Conservation (phyloP, 495 filamentous ascomycete species). For the Penicillium maclennaniae region DNA sequence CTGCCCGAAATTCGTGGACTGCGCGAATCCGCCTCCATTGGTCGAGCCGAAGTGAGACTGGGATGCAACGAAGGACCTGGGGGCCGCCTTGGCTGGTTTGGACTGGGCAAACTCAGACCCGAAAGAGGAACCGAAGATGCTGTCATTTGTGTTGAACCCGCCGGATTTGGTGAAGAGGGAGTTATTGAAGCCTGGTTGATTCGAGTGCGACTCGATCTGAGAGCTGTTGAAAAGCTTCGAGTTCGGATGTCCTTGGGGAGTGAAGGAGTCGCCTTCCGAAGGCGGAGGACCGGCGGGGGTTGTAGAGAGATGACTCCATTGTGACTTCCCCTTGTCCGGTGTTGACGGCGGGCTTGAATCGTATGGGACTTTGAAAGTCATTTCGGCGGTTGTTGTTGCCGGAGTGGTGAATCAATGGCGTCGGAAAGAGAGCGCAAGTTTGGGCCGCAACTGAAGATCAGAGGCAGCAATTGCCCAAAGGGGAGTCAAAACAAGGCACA, state of each 20-base stretch:
- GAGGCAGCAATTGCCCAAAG: constrained; percentile 1
- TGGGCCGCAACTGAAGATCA: constrained; percentile 25
- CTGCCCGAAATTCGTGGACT: constrained; percentile 27
- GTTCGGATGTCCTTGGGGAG: constrained; percentile 65
- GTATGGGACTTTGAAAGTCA: constrained; percentile 39
- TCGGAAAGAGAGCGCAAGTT: constrained; percentile 11
- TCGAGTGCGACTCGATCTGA: constrained; percentile 45
- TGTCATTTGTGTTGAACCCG: constrained; percentile 40
- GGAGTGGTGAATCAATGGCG: constrained; percentile 9
- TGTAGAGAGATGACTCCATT: constrained; percentile 59
- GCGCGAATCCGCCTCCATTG: constrained; percentile 42
- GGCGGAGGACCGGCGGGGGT: constrained; percentile 76
- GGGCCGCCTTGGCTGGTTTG: constrained; percentile 28
- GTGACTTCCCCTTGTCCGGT: constrained; percentile 39
- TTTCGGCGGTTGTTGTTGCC: constrained; percentile 20
- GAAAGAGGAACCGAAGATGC: constrained; percentile 42
- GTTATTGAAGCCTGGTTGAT: constrained; percentile 32
- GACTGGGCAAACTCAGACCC: constrained; percentile 36
- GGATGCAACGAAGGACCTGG: constrained; percentile 24
- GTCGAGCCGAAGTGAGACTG: constrained; percentile 34
- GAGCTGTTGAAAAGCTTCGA: constrained; percentile 64
- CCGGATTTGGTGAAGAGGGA: constrained; percentile 41
- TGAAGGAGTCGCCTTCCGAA: constrained; percentile 64
- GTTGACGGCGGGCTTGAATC: constrained; percentile 40
- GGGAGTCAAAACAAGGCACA: not conserved